Evolutionary conservation across 805 yeast species (phyloP), one percentile per base, ranked within the genome.

Genomic region (Candida khao-thaluensis): DNA sequence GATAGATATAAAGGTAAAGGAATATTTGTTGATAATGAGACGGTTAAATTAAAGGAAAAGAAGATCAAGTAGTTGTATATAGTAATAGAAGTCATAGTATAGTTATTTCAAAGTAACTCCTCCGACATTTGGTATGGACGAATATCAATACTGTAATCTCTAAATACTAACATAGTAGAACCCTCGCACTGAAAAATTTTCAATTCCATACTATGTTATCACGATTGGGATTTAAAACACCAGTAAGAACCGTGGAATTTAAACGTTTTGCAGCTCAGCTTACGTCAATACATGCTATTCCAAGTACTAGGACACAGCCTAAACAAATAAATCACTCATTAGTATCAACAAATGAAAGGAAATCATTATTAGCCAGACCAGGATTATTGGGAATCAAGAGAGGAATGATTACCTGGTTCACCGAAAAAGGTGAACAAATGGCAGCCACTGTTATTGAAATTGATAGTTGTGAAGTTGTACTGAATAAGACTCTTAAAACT

Each of bases 1-100:
- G 99, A 93, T 69, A 97, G 97, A 27, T 93, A 93, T 64, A 93
- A 93, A 69, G 99, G 99, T 59, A 95, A 95, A 53, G 99, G 99
- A 57, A 84, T 93, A 35, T 93, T 84, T 59, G 83, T 93, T 36
- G 85, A 90, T 62, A 85, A 81, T 56, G 98, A 93, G 70, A 88
- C 95, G 35, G 84, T 93, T 62, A 82, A 80, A 59, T 72, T 91
- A 57, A 93, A 93, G 76, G 87, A 83, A 52, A 87, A 87, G 76
- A 91, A 89, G 76, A 86, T 91, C 62, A 91, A 93, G 81, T 91
- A 75, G 25, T 22, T 37, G 35, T 30, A 30, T 5, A 30, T 37
- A 30, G 40, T 15, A 24, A 7, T 30, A 17, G 23, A 17, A 22
- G 10, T 22, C 24, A 22, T 8, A 22, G 9, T n/a, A n/a, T n/a